Evolutionary conservation across 1,139 yeast species (phyloP), one percentile per base, ranked within the genome.

Genomic region (Taphrina deformans): DNA sequence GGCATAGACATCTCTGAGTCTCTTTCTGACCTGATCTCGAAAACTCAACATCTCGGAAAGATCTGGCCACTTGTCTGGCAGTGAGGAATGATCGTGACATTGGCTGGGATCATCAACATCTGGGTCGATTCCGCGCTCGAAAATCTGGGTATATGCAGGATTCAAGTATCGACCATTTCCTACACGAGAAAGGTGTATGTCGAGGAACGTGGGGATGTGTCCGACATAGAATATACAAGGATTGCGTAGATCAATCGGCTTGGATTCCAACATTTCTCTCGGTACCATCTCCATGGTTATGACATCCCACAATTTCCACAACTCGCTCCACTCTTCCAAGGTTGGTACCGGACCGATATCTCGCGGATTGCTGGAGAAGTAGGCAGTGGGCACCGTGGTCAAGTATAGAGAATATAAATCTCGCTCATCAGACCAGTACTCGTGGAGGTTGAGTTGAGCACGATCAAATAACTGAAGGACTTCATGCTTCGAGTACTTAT

Each of bases 91-190:
- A 58, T 67, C 62, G 44, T 70, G 71, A 16, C 70, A 69, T 31
- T 68, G 56, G 21, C 67, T 52, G 2, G 71, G 70, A 35, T 70
- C 68, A 12, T 69, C 71, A 18, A 70, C 65, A 55, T 69, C 70
- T 4, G 71, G 71, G 50, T 70, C 71, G 31, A 70, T 69, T 18
- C 71, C 71, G 23, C 71, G 68, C 51, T 67, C 71, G 58, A 70
- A 70, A n/a, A 69, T 66, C 24, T 65, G 46, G 55, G 62, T 51
- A 55, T 69, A 52, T 18, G 59, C 62, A 12, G 24, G 46, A 31
- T 59, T 59, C 23, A 29, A 21, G 23, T 48, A 33, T 7, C 41
- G 55, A 10, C 53, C 61, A 38, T 53, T 35, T 18, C 63, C 58
- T 1, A 67, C 62, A 4, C 65, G 63, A 2, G 70, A 58, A 16